Evolutionary conservation across 371 early-diverging fungal species (phyloP), one percentile per base, ranked within the genome.

Genomic region (Apophysomyces sp.): DNA sequence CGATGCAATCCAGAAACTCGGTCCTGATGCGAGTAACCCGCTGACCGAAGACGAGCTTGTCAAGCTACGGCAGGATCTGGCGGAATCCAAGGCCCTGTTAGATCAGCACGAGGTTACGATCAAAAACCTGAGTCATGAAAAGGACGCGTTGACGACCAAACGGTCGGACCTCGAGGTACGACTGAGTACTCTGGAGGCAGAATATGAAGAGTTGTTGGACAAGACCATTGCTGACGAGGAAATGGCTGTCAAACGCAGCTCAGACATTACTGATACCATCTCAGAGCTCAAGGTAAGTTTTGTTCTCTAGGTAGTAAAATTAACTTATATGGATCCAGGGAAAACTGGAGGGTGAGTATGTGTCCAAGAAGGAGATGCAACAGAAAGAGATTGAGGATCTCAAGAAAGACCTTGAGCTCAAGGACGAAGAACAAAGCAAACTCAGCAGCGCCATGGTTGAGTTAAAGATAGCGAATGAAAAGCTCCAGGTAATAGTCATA

Each of bases 211-310:
- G 71, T 76, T 96, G 61, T 68, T 97, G n/a, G 95, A 96, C 66
- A 92, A 92, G 80, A 92, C 96, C 4, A 95, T 97, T 61, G 89
- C 89, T 11, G 95, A 94, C 44, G 96, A 96, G 68, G 94, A 94
- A 66, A 87, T 85, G n/a, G 62, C 65, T 15, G 68, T 63, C 58
- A 82, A 87, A 58, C 82, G 75, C 63, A 86, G 76, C 57, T 82
- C 82, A 36, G 86, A 92, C 56, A 81, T 90, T 54, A 78, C 83
- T 15, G 89, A 86, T 61, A 88, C 90, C 37, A 84, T 94, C 62
- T 80, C 85, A 40, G 93, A 94, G 51, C 79, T 95, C 36, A 91
- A 89, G 81, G 79, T 80, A 71, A 52, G 53, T 13, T 34, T 8
- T 13, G 13, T 34, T 13, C 13, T 8, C 4, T 34, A 13, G 13